Evolutionary conservation across 805 yeast genomes (phyloP).

Genomic region (Teunomyces gatunensis): DNA sequence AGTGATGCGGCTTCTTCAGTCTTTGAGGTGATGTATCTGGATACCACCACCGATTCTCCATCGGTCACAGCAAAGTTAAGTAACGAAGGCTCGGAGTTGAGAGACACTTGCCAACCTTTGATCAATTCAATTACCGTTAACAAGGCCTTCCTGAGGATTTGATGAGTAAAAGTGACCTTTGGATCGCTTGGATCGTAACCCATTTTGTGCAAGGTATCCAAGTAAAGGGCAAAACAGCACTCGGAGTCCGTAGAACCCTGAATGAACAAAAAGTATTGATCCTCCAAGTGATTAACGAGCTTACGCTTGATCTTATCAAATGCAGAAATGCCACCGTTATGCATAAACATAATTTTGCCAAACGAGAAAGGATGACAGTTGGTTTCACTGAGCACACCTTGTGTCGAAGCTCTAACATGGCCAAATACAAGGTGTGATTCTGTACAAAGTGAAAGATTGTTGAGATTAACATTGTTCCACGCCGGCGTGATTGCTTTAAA

Average conservation of each 20-base stretch:
- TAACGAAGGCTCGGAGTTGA: constrained; percentile 66
- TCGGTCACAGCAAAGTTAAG: constrained; percentile 94
- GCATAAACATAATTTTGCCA: constrained; percentile 92
- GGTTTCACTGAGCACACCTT: constrained; percentile 90
- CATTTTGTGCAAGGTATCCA: constrained; percentile 70
- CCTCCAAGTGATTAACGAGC: constrained; percentile 69
- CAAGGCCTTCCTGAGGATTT: constrained; percentile 63
- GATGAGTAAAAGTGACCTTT: constrained; percentile 44
- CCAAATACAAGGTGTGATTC: constrained; percentile 83
- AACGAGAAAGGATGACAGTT: constrained; percentile 96
- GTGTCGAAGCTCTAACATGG: constrained; percentile 94
- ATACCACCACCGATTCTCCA: constrained; percentile 80
- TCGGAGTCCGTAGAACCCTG: constrained; percentile 97
- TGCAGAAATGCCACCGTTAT: constrained; percentile 85
- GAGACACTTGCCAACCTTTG: constrained; percentile 74
- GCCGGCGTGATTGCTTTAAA: constrained; percentile 97
- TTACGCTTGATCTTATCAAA: constrained; percentile 72
- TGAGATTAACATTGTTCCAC: constrained; percentile 93
- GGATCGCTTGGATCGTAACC: constrained; percentile 65
- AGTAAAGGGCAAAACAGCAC: constrained; percentile 85
- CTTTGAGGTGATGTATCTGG: constrained; percentile 83
- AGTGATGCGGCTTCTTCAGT: constrained; percentile 95
- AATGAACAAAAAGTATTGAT: constrained; percentile 72
- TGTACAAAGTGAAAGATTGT: constrained; percentile 83
- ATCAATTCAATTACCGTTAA: constrained; percentile 70